Evolutionary conservation across 1,284 basidiomycete species (phyloP), one percentile per base, ranked within the genome.

Genomic region (Fomes fomentarius): DNA sequence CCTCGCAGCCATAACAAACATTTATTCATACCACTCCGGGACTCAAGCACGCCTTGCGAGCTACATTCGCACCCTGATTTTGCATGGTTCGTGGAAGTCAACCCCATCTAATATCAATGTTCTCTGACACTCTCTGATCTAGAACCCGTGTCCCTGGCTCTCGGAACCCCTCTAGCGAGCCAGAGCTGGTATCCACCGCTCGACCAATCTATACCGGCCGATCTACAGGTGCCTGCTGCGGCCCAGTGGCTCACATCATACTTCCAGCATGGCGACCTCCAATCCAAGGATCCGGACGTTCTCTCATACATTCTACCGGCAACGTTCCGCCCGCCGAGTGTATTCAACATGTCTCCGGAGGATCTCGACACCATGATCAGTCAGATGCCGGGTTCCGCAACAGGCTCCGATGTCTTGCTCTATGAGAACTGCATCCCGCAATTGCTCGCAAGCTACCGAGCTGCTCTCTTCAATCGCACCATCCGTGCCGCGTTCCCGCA

Each of bases 241-340:
- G 54, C 49, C 4, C 62, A 62, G 11, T 74, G 71, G 71, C 43
- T 71, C 21, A 67, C 70, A 1, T 54, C 65, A 2, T 74, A 74
- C 56, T 76, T 72, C 58, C 55, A 69, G 12, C 74, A 75, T 54
- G 65, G 64, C 21, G 69, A 71, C 50, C 52, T 74, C 22, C 49
- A 63, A 12, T 61, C 60, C 31, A 65, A 64, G 19, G 68, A 72
- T 42, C 50, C 58, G 12, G 54, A 61, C 25, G 37, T 50, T 8
- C 49, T 61, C 21, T 45, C 46, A 2, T 66, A 66, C 50, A 40
- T 62, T 38, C 25, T 66, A 19, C 63, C 67, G 12, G 41, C 57
- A 12, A 51, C 56, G 0, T 42, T 15, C 26, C 63, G 57, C 19
- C 44, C 47, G 17, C 64, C 67, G 2, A 66, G 61, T 1, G 48